These are phyloP conservation scores for Hygrocybe coccinea DNA, from an alignment of 768 basidiomycete species.

Conservation along the genomic window DNA sequence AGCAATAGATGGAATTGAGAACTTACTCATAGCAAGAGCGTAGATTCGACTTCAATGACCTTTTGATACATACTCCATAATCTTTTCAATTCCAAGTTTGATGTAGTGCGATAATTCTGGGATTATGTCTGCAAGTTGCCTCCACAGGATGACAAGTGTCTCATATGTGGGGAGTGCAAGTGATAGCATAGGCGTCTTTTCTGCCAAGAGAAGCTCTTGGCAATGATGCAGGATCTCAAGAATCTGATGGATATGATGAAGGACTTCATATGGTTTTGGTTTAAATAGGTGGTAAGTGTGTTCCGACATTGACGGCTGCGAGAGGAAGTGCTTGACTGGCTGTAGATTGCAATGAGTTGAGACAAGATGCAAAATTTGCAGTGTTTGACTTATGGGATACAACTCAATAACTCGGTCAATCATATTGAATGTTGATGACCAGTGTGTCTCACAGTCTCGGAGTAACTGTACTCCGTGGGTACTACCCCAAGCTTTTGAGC, in stretches of 20 bases:
- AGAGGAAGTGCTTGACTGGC: constrained; percentile 19
- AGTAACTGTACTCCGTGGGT: constrained; percentile 23
- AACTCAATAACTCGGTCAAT: constrained; percentile 30
- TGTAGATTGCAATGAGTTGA: constrained; percentile 3
- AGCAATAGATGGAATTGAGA: too few species aligned
- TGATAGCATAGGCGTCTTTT: constrained; percentile 32
- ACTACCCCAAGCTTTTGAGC: constrained; percentile 10
- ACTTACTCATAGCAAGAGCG: constrained; percentile 30
- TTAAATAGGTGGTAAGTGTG: constrained; percentile 13
- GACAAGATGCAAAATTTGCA: background rate
- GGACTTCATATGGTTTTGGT: constrained; percentile 13
- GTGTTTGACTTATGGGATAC: constrained; percentile 28
- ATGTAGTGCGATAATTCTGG: constrained; percentile 26
- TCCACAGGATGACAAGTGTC: constrained; percentile 19
- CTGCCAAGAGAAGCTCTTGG: constrained; percentile 33
- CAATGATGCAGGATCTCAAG: constrained; percentile 24
- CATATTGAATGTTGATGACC: constrained; percentile 36
- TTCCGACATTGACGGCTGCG: constrained; percentile 13
- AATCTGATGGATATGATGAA: constrained; percentile 28
- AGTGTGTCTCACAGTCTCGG: constrained; percentile 30
- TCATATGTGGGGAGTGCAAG: constrained; percentile 31
- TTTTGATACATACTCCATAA: constrained; percentile 28
- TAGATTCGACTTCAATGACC: constrained; percentile 25
- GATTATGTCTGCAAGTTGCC: constrained; percentile 11
- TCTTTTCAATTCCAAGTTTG: constrained; percentile 23